A percentile compares a stretch with the other conserved stretches of the same genome.
phyloP scores from a whole-genome alignment of 345 rosid species.

The Nephelium lappaceum region DNA sequence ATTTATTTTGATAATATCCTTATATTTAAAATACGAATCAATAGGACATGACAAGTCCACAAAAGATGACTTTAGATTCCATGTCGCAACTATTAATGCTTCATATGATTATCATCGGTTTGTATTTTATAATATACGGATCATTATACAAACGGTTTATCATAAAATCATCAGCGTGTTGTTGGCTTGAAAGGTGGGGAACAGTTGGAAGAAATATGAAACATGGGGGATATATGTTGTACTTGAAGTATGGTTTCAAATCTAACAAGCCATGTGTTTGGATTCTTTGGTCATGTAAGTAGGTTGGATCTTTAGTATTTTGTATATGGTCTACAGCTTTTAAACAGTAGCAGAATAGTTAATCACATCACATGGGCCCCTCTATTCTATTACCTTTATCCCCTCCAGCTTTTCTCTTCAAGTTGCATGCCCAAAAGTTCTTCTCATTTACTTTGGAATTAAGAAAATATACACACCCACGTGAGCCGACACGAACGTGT shows the following conservation, averaged over 20 bases:
- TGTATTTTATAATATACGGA: too few species aligned
- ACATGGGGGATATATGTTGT: constrained; percentile 26
- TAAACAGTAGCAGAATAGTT: constrained; percentile 23
- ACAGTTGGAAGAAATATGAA: neutral
- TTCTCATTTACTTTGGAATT: neutral
- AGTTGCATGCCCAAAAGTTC: neutral
- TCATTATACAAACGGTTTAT: too few species aligned
- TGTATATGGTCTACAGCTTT: constrained; percentile 23
- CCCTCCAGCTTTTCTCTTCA: constrained; percentile 9
- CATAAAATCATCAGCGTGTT: too few species aligned
- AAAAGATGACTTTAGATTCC: too few species aligned
- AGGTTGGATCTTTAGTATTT: constrained; percentile 27
- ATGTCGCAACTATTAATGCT: too few species aligned
- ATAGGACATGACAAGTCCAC: too few species aligned
- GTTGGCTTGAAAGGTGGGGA: too few species aligned
- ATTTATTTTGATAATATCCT: too few species aligned
- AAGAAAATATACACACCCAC: neutral
- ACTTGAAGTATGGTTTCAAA: constrained; percentile 24
- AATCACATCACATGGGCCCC: constrained; percentile 33
- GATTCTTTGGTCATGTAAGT: constrained; percentile 37
- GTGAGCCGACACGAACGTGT: neutral
- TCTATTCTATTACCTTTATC: neutral
- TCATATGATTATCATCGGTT: too few species aligned
- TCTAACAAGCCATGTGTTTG: constrained; percentile 41
- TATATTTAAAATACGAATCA: too few species aligned